These are phyloP conservation scores for Colletotrichum melonis DNA, from an alignment of 2,329 filamentous ascomycete species.

Conservation along the genomic window DNA sequence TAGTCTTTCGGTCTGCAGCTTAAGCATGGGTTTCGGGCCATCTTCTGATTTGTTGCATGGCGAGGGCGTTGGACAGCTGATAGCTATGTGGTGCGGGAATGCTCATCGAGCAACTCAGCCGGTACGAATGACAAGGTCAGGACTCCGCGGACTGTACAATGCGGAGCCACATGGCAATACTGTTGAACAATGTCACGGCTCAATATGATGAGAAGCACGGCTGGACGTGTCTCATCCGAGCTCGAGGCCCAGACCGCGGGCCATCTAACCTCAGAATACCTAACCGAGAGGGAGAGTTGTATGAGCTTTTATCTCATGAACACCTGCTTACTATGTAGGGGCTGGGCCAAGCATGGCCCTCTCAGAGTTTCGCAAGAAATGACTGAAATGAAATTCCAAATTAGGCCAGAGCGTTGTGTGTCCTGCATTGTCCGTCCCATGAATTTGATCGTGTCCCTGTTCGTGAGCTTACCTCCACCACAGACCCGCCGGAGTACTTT, in stretches of 20 bases:
- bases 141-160: background rate
- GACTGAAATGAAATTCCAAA: background rate
- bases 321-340: background rate
- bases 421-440: constrained; percentile 30
- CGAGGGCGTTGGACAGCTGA: constrained; percentile 23
- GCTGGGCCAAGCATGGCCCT: background rate
- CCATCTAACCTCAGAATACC: background rate
- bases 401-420: constrained; percentile 10
- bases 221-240: background rate
- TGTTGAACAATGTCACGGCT: background rate
- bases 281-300: background rate
- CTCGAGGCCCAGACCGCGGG: background rate
- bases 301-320: background rate
- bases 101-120: background rate
- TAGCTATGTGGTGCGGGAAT: background rate
- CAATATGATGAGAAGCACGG: background rate
- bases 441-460: background rate
- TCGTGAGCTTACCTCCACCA: background rate
- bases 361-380: background rate
- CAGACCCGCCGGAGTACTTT: background rate
- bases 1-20: background rate
- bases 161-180: background rate
- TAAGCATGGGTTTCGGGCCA: background rate
- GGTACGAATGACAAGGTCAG: background rate
- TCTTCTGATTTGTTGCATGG: constrained; percentile 29